Evolutionary conservation across 306 rosid genomes (phyloP).

Genomic region (Casuarina glauca): DNA sequence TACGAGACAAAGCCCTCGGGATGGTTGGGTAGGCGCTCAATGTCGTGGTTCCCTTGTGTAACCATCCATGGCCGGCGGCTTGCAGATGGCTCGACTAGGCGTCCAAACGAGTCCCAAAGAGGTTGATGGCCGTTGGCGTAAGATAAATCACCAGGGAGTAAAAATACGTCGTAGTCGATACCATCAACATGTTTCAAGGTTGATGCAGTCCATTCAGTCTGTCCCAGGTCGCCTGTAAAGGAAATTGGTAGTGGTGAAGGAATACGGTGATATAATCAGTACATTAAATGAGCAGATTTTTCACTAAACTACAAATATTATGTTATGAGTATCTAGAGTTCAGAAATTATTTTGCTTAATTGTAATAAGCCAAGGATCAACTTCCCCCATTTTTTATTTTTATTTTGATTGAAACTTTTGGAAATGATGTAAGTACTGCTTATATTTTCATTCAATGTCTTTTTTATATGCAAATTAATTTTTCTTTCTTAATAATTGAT

Average conservation of each 20-base stretch:
- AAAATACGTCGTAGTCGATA: slow-evolving; percentile 60
- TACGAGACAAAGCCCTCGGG: slow-evolving; percentile 49
- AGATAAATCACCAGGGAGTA: slow-evolving; percentile 71
- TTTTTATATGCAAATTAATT: too few relatives aligned
- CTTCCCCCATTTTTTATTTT: too few relatives aligned
- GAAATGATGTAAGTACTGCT: too few relatives aligned
- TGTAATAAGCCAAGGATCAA: too few relatives aligned
- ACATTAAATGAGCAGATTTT: too few relatives aligned
- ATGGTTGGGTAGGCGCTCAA: slow-evolving; percentile 49
- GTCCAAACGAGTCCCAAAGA: slow-evolving; percentile 77
- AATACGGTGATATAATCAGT: too few relatives aligned
- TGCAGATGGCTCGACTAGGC: slow-evolving; percentile 67
- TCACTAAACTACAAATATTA: too few relatives aligned
- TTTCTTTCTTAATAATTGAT: too few relatives aligned
- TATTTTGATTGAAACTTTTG: too few relatives aligned
- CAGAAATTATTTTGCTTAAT: too few relatives aligned
- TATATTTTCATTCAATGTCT: too few relatives aligned
- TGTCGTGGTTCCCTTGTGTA: slow-evolving; percentile 72
- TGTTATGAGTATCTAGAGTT: too few relatives aligned
- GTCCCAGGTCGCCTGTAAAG: slow-evolving; percentile 72
- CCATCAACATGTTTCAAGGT: slow-evolving; percentile 52
- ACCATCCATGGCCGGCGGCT: slow-evolving; percentile 88
- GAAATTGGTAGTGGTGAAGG: neutral
- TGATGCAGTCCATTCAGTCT: slow-evolving; percentile 66
- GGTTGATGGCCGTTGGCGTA: slow-evolving; percentile 65